Evolutionary conservation across 257 asterid genomes (phyloP).

Genomic region (Jacaranda copaia): DNA sequence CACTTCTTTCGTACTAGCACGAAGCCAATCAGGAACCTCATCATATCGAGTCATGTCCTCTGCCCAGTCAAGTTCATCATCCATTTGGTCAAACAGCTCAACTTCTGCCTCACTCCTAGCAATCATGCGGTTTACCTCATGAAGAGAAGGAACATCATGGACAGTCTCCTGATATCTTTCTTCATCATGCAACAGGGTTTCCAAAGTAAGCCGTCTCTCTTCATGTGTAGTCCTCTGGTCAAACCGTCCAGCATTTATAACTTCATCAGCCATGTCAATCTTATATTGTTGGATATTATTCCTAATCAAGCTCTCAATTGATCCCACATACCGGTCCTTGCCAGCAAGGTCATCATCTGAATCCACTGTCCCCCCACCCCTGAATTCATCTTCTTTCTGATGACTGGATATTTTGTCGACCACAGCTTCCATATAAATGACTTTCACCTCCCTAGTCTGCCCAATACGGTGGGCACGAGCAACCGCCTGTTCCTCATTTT

Average conservation of each 20-base stretch:
- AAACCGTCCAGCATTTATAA: constrained; percentile 98
- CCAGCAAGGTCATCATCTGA: constrained; percentile 98
- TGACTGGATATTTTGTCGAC: constrained; percentile 88
- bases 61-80: constrained; percentile 93
- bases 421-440: constrained; percentile 97
- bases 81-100: constrained; percentile 97
- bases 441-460: constrained; percentile 98
- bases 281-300: constrained; percentile 97
- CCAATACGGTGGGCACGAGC: constrained; percentile 99
- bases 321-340: constrained; percentile 94
- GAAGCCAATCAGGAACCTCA: constrained; percentile 95
- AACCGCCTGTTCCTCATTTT: constrained; percentile 99
- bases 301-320: constrained; percentile 95
- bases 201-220: constrained; percentile 95
- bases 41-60: constrained; percentile 92
- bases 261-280: constrained; percentile 99
- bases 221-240: constrained; percentile 99
- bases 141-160: constrained; percentile 97
- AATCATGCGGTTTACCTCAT: constrained; percentile 97
- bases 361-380: constrained; percentile 75
- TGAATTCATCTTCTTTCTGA: constrained; percentile 95
- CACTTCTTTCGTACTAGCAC: constrained; percentile 84
- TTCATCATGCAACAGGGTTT: constrained; percentile 93
- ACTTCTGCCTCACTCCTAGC: constrained; percentile 96
- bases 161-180: constrained; percentile 97